phyloP scores from a whole-genome alignment of 495 filamentous ascomycete genomes.

The Aspergillus cristatus region DNA sequence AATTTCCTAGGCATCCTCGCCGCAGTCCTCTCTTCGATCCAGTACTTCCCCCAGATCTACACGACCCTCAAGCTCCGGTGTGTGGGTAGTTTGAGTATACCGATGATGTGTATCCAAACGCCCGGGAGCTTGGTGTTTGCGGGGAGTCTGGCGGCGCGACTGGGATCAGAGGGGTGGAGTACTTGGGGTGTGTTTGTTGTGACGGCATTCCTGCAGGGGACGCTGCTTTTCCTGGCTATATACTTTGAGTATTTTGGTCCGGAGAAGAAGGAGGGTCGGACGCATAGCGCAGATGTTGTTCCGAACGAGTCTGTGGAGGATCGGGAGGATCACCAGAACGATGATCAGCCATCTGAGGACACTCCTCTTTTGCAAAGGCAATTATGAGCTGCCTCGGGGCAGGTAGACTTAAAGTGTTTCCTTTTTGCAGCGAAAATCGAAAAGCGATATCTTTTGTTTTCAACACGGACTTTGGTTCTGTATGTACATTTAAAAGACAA shows the following conservation, averaged over 20 bases:
- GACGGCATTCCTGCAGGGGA: conserved; percentile 77
- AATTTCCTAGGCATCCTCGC: conserved; percentile 72
- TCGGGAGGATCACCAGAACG: conserved; percentile 17
- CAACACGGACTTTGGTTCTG: too few species aligned
- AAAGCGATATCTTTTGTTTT: too few species aligned
- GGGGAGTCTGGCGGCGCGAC: conserved; percentile 66
- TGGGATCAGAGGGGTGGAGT: conserved; percentile 84
- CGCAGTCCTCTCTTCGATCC: conserved; percentile 70
- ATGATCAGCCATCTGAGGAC: conserved; percentile 36
- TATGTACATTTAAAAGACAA: too few species aligned
- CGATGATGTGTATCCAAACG: conserved; percentile 98
- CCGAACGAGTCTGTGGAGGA: conserved; percentile 11
- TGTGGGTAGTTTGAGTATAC: conserved; percentile 82
- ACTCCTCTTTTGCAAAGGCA: conserved; percentile 34
- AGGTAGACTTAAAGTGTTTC: background rate
- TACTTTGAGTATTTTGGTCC: conserved; percentile 56
- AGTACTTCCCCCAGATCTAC: conserved; percentile 92
- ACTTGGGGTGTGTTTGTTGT: conserved; percentile 84
- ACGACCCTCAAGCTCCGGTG: conserved; percentile 78
- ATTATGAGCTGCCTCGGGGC: too few species aligned
- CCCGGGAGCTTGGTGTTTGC: conserved; percentile 87
- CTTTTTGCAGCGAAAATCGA: conserved; percentile 8
- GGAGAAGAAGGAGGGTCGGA: conserved; percentile 22
- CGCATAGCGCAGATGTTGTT: conserved; percentile 21
- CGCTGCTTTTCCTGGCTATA: conserved; percentile 71